Conservation (phyloP, 495 filamentous ascomycete genomes). For the Beverwykella pulmonaria region DNA sequence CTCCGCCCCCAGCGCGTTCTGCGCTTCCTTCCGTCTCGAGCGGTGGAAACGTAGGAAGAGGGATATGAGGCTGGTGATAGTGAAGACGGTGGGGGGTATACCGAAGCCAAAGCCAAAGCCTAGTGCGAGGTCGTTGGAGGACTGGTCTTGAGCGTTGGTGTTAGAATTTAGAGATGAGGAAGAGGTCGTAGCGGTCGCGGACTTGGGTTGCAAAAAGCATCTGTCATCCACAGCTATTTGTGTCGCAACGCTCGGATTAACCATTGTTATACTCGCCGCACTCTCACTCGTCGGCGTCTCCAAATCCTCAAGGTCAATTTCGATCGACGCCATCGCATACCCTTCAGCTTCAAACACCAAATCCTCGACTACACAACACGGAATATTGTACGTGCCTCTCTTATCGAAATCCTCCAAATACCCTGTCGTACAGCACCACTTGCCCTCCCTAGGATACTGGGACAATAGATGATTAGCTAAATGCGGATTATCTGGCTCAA, state of each 20-base stretch:
- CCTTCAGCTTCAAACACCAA: not conserved
- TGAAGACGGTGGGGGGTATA: not conserved
- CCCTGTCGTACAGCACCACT: conserved; percentile 17
- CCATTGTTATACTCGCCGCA: not conserved
- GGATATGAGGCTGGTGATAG: not conserved
- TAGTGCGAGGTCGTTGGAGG: not conserved
- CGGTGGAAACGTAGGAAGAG: not conserved
- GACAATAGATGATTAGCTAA: not conserved
- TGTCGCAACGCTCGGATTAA: not conserved
- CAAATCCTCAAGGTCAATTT: not conserved
- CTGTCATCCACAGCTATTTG: too few relatives aligned
- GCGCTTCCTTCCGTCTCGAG: not conserved
- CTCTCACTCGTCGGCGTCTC: not conserved
- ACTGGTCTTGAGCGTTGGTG: not conserved
- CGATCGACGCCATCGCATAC: not conserved
- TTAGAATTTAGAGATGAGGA: not conserved
- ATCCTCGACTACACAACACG: not conserved
- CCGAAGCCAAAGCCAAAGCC: not conserved
- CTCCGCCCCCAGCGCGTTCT: too few relatives aligned
- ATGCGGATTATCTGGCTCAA: not conserved
- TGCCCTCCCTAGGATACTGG: conserved; percentile 2
- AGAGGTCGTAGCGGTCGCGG: not conserved
- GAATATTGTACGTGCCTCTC: conserved; percentile 5
- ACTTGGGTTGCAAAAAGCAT: not conserved
- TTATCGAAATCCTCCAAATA: not conserved